These are phyloP conservation scores for Skeletonema grethae DNA, from an alignment of 108 stramenopile species.

Conservation along the genomic window DNA sequence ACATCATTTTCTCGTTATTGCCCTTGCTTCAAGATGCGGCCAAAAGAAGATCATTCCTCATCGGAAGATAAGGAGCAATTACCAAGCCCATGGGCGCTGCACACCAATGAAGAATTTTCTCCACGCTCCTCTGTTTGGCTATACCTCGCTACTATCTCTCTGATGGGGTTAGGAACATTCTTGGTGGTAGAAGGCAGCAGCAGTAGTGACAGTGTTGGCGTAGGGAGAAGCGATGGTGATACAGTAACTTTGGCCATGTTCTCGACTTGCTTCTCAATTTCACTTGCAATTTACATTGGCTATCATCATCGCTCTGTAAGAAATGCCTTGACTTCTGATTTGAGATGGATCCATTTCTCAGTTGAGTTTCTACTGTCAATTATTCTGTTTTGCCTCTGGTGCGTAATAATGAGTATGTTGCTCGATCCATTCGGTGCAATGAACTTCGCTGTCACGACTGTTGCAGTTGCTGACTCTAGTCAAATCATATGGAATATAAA, in stretches of 20 bases:
- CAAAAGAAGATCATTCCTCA: not conserved
- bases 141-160: constrained; percentile 26
- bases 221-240: constrained; percentile 3
- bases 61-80: not conserved
- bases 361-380: constrained; percentile 22
- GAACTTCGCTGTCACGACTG: constrained; percentile 1
- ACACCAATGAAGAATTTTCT: constrained; percentile 28
- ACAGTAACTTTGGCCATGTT: constrained; percentile 18
- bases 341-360: constrained; percentile 10
- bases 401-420: constrained; percentile 22
- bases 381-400: constrained; percentile 26
- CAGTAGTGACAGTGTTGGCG: constrained; percentile 6
- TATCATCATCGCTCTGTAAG: constrained; percentile 37
- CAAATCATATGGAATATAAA: constrained; percentile 33
- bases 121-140: constrained; percentile 32
- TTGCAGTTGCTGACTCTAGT: constrained; percentile 2
- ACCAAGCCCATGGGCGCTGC: constrained; percentile 27
- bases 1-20: not conserved
- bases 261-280: constrained; percentile 18
- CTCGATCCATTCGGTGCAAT: constrained; percentile 28
- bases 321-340: constrained; percentile 19
- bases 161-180: constrained; percentile 19
- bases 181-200: constrained; percentile 14
- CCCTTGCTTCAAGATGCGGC: not conserved
- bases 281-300: constrained; percentile 17